Conservation (phyloP, 2,329 filamentous ascomycete species). For the Calonectria crousiana region DNA sequence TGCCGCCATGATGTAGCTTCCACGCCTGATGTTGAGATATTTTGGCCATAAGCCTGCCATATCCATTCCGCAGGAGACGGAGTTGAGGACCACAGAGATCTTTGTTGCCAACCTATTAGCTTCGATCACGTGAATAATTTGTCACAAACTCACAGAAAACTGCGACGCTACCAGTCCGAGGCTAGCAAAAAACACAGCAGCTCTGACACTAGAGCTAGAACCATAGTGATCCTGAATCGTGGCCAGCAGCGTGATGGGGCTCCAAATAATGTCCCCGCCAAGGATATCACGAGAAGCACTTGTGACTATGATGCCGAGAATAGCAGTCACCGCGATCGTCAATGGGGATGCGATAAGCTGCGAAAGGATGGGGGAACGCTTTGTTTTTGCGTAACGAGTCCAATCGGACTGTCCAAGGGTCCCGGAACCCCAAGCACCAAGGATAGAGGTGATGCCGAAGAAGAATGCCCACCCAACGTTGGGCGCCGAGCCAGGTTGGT, state of each 20-base stretch:
- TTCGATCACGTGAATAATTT: not conserved
- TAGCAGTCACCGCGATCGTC: constrained; percentile 45
- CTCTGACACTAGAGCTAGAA: constrained; percentile 38
- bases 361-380: constrained; percentile 34
- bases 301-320: constrained; percentile 42
- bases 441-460: constrained; percentile 46
- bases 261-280: constrained; percentile 42
- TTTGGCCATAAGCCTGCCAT: constrained; percentile 63
- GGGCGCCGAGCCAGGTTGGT: constrained; percentile 32
- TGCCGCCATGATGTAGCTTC: constrained; percentile 60
- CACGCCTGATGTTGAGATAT: constrained; percentile 68
- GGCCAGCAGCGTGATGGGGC: constrained; percentile 40
- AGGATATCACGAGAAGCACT: constrained; percentile 39
- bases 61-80: constrained; percentile 66
- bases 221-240: constrained; percentile 44
- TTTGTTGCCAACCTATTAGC: not conserved
- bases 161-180: constrained; percentile 42
- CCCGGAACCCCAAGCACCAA: constrained; percentile 43
- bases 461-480: constrained; percentile 46
- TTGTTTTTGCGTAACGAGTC: constrained; percentile 41
- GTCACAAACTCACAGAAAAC: constrained; percentile 26
- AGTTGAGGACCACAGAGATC: constrained; percentile 56
- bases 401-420: constrained; percentile 46
- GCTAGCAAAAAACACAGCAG: constrained; percentile 42
- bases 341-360: constrained; percentile 40